phyloP scores from a whole-genome alignment of 2,329 filamentous ascomycete genomes.

The Exophiala xenobiotica region DNA sequence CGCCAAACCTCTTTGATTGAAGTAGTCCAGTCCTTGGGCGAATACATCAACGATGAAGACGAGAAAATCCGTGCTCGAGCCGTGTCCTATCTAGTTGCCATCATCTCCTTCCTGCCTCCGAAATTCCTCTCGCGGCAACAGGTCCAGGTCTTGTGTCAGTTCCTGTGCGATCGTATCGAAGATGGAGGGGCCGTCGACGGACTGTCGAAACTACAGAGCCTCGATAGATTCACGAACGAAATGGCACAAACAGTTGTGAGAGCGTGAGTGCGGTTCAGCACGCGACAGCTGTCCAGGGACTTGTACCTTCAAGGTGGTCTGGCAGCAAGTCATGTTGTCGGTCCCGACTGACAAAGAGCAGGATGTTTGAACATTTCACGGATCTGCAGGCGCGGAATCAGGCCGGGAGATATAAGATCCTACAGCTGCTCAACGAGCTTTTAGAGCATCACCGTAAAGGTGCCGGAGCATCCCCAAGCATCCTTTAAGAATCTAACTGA shows the following conservation, averaged over 20 bases:
- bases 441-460: conserved; percentile 61
- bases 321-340: conserved; percentile 12
- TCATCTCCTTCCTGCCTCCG: conserved; percentile 50
- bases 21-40: conserved; percentile 62
- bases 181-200: conserved; percentile 61
- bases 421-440: conserved; percentile 61
- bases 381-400: conserved; percentile 62
- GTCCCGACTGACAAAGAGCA: conserved; percentile 29
- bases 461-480: too few relatives aligned
- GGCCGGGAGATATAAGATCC: conserved; percentile 63
- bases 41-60: conserved; percentile 68
- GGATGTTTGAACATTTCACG: conserved; percentile 53
- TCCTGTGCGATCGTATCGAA: conserved; percentile 64
- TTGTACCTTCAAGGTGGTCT: conserved; percentile 22
- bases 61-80: conserved; percentile 59
- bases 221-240: conserved; percentile 60
- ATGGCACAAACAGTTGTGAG: conserved; percentile 55
- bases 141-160: conserved; percentile 61
- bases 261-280: conserved; percentile 44
- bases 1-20: conserved; percentile 62
- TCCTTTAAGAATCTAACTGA: neutral
- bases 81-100: conserved; percentile 44
- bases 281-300: conserved; percentile 26
- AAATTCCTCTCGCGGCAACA: conserved; percentile 62
- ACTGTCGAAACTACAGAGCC: conserved; percentile 58